Base-by-base conservation (phyloP, 2,329 filamentous ascomycete species). In the Penicillium frequentans region DNA sequence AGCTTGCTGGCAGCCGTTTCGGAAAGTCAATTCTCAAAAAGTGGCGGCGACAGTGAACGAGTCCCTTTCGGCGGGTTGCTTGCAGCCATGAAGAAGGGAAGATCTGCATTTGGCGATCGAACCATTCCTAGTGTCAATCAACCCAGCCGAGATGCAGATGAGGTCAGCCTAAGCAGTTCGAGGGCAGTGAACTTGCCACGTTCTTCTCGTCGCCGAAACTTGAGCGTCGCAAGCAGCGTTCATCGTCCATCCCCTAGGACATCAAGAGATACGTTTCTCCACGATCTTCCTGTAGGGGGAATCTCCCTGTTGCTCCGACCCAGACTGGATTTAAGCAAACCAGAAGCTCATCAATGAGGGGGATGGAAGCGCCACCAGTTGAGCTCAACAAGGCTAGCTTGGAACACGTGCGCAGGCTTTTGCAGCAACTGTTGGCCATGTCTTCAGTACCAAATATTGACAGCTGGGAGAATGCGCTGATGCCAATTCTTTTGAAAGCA, bases 351-450 rank as follows among this genome's bases (percentile, higher is more conserved):
- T 93, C 92, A 8, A 88, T 96, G 82, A 87, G 86, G 70, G 90
- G 91, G 48, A 81, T 82, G 27, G 88, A 86, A 64, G 84, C 88
- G 3, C 88, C 90, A 2, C 86, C 87, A n/a, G 81, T 93, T 26
- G 91, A 96, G 70, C 79, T 99, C 37, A 97, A 96, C 63, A 85
- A 87, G 61, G 90, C 91, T 6, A 97, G 95, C 70, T 77, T 96
- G 57, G 86, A 90, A 62, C 95, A 99, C 77, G 91, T 98, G 21
- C 88, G 89, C 63, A 90, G 88, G 68, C 83, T 99, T 4, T 81
- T 99, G 16, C 86, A 85, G 42, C 95, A 99, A 72, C 82, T 98
- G 35, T 77, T 99, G 1, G 82, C 87, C 58, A 93, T 97, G 71
- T 84, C 86, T 2, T 81, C 84, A 3, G 86, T 99, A 24, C 83